Conservation (phyloP, 805 yeast genomes). For the Lipomyces sp. region DNA sequence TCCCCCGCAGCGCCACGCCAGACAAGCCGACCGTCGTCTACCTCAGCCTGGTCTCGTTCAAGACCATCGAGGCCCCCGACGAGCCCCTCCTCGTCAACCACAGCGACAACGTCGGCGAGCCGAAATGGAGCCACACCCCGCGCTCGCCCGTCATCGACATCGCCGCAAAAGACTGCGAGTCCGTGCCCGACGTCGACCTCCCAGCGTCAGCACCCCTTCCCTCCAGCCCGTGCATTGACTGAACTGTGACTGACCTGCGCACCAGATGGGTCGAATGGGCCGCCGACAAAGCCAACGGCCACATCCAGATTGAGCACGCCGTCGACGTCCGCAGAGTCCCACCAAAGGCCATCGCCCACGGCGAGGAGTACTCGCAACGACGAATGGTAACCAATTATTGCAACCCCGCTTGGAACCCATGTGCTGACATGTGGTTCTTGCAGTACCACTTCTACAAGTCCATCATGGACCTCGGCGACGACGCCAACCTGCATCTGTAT, state of each 20-base stretch:
- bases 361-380: slow-evolving; percentile 5
- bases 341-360: background rate
- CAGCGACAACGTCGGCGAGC: background rate
- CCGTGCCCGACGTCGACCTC: slow-evolving; percentile 14
- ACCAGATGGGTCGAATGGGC: slow-evolving; percentile 13
- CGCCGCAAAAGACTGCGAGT: slow-evolving; percentile 6
- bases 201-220: slow-evolving; percentile 3
- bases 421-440: background rate
- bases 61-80: background rate
- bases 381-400: background rate
- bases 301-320: slow-evolving; percentile 9
- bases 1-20: background rate
- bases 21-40: background rate
- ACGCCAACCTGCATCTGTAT: slow-evolving; percentile 17
- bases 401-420: background rate
- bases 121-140: slow-evolving; percentile 10
- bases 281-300: background rate
- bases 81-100: background rate
- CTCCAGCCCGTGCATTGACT: background rate
- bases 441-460: slow-evolving; percentile 11
- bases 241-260: background rate
- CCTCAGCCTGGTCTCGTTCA: slow-evolving; percentile 6
- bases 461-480: slow-evolving; percentile 2
- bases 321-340: slow-evolving; percentile 16
- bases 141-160: slow-evolving; percentile 3